Evolutionary conservation across 495 filamentous ascomycete species (phyloP).

Genomic region (Lindgomyces ingoldianus): DNA sequence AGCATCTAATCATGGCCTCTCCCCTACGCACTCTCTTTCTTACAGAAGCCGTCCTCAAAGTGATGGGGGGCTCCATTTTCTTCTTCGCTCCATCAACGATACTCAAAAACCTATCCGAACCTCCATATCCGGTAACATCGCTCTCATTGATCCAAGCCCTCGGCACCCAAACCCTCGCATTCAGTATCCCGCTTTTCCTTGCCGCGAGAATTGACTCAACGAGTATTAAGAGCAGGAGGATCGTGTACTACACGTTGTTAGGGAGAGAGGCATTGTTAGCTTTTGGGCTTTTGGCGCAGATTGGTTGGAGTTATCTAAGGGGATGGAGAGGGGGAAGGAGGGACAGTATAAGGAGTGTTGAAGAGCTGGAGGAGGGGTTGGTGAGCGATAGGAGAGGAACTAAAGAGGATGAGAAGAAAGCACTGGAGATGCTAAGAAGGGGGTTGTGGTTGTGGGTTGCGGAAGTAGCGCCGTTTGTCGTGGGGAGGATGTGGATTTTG

Average conservation of each 20-base stretch:
- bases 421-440: background rate
- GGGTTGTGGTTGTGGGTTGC: constrained; percentile 28
- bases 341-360: background rate
- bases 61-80: constrained; percentile 25
- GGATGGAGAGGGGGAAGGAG: background rate
- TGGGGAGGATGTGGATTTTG: constrained; percentile 24
- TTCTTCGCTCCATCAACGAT: constrained; percentile 16
- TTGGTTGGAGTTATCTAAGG: background rate
- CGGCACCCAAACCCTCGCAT: constrained; percentile 23
- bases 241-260: constrained; percentile 20
- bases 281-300: constrained; percentile 6
- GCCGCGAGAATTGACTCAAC: constrained; percentile 1
- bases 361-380: background rate
- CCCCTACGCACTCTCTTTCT: constrained; percentile 24
- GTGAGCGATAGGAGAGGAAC: background rate
- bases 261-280: constrained; percentile 16
- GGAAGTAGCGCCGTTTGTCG: constrained; percentile 31
- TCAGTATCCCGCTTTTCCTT: constrained; percentile 24
- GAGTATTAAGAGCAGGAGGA: constrained; percentile 1
- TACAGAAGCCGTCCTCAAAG: constrained; percentile 22
- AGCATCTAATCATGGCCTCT: too few relatives aligned
- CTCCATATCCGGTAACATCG: constrained; percentile 11
- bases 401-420: background rate
- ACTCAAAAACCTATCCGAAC: background rate
- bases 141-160: constrained; percentile 10